Evolutionary conservation across 75 land plant species (phyloP).

Genomic region (Isoetes taiwanensis): DNA sequence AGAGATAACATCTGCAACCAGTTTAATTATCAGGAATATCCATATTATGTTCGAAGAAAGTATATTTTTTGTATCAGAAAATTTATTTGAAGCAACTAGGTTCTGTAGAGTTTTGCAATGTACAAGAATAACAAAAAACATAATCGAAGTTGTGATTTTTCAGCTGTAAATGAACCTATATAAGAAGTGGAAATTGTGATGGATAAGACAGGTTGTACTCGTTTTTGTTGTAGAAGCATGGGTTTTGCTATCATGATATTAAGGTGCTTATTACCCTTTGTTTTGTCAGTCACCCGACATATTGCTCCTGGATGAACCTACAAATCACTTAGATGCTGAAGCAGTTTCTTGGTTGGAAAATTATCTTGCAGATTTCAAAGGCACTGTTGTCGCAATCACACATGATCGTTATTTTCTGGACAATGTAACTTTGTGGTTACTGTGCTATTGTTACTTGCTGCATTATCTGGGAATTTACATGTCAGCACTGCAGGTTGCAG

Average conservation of each 20-base stretch:
- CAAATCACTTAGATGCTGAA: constrained; percentile 27
- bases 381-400: constrained; percentile 26
- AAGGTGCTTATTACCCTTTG: not conserved
- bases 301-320: constrained; percentile 21
- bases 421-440: constrained; percentile 8
- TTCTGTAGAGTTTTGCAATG: too few species aligned
- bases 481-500: constrained; percentile 18
- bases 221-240: too few species aligned
- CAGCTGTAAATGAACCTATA: too few species aligned
- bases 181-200: too few species aligned
- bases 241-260: not conserved
- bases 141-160: too few species aligned
- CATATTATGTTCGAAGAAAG: too few species aligned
- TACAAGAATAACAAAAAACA: too few species aligned
- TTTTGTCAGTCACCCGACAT: constrained; percentile 18
- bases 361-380: constrained; percentile 28
- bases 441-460: not conserved
- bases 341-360: constrained; percentile 27
- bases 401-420: constrained; percentile 27
- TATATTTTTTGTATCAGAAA: too few species aligned
- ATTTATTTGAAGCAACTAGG: too few species aligned
- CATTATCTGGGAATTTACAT: not conserved
- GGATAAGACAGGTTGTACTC: too few species aligned
- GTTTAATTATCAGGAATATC: too few species aligned
- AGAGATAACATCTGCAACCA: too few species aligned